Conservation (phyloP, 2,329 filamentous ascomycete species). For the Chaetomiaceae sp. region DNA sequence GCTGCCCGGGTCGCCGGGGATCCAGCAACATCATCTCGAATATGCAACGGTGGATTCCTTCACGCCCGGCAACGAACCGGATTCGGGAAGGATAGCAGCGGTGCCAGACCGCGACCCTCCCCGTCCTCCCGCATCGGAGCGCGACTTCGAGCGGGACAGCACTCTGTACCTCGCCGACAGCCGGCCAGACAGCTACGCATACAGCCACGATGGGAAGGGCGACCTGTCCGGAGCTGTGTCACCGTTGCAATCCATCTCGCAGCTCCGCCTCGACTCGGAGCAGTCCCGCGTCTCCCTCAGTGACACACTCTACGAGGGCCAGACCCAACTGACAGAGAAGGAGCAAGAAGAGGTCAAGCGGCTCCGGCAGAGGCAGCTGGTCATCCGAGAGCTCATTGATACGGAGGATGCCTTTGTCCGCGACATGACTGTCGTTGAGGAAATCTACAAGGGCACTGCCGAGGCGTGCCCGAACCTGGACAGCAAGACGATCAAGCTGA, state of each 20-base stretch:
- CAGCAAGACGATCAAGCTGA: slow-evolving; percentile 75
- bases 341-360: slow-evolving; percentile 59
- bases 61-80: slow-evolving; percentile 27
- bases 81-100: slow-evolving; percentile 24
- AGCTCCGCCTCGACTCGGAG: slow-evolving; percentile 43
- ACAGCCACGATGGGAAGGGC: slow-evolving; percentile 42
- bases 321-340: slow-evolving; percentile 30
- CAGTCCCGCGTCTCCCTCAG: slow-evolving; percentile 15
- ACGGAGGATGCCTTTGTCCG: slow-evolving; percentile 88
- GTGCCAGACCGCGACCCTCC: slow-evolving; percentile 49
- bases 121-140: slow-evolving; percentile 40
- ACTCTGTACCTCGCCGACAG: slow-evolving; percentile 42
- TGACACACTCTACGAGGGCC: slow-evolving; percentile 19
- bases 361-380: slow-evolving; percentile 74
- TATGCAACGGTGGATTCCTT: slow-evolving; percentile 50
- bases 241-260: slow-evolving; percentile 45
- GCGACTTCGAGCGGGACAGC: slow-evolving; percentile 31
- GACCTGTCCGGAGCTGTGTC: slow-evolving; percentile 41
- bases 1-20: slow-evolving; percentile 23
- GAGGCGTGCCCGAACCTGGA: slow-evolving; percentile 76
- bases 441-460: slow-evolving; percentile 95
- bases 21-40: slow-evolving; percentile 44
- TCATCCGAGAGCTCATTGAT: slow-evolving; percentile 87
- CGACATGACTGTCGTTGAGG: slow-evolving; percentile 95
- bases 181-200: slow-evolving; percentile 39